These are phyloP conservation scores for Beauveria brongniartii DNA, from an alignment of 2,329 filamentous ascomycete genomes.

Conservation along the genomic window DNA sequence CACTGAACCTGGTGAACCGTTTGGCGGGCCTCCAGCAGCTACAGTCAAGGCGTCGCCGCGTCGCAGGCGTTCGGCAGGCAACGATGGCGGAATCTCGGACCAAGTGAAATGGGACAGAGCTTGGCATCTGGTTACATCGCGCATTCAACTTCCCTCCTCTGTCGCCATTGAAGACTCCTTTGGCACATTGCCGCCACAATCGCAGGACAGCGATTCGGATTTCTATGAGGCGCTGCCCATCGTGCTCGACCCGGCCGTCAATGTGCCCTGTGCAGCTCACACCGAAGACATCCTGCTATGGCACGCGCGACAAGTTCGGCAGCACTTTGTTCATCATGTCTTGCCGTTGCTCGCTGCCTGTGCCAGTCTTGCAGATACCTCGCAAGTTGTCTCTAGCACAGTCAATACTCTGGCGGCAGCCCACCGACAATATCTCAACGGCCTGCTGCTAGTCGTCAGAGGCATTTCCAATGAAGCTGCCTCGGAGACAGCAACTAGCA, in stretches of 20 bases:
- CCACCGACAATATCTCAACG: conserved; percentile 48
- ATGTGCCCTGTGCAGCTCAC: conserved; percentile 40
- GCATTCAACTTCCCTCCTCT: conserved; percentile 47
- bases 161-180: conserved; percentile 48
- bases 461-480: conserved; percentile 33
- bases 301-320: conserved; percentile 53
- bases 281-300: conserved; percentile 51
- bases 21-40: conserved; percentile 32
- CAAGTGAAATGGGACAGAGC: conserved; percentile 53
- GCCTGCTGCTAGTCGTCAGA: conserved; percentile 42
- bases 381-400: conserved; percentile 41
- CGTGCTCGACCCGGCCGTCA: conserved; percentile 38
- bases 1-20: conserved; percentile 35
- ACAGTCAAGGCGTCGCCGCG: conserved; percentile 14
- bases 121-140: conserved; percentile 54
- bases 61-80: conserved; percentile 12
- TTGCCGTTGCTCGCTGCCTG: conserved; percentile 46
- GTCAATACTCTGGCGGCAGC: conserved; percentile 53
- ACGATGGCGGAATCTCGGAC: conserved; percentile 26
- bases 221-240: conserved; percentile 47
- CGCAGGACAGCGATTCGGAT: conserved; percentile 32
- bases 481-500: conserved; percentile 32
- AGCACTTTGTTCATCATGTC: conserved; percentile 53
- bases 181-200: conserved; percentile 36
- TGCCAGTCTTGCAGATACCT: conserved; percentile 31